Base-by-base conservation (phyloP, 2,329 filamentous ascomycete species). In the Penicillium sp. region DNA sequence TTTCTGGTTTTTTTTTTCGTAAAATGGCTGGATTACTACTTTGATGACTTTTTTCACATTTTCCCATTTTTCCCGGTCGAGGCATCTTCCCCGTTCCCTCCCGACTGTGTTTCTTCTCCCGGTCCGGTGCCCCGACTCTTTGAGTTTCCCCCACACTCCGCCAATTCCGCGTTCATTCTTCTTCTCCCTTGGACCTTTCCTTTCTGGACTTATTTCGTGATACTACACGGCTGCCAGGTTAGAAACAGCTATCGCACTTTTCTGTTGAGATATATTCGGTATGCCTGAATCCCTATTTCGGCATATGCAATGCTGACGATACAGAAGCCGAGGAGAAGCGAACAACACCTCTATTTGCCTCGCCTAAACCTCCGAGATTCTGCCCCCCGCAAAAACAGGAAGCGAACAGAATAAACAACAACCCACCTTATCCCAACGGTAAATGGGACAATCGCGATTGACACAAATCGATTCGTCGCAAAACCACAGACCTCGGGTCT, bases 101-200 rank as follows among this genome's bases (percentile, higher is more conserved):
- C 55, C 58, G 55, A 60, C 42, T 46, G 22, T 35, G 25, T 43
- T 40, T 36, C 41, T 54, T 46, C 48, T 64, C 42, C 63, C 63
- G 61, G 62, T 59, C 62, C 61, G 63, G 55, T 57, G 56, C 64
- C 61, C 64, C 64, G 60, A 63, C 34, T 59, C 57, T 56, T 58
- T 57, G 44, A 49, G 56, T 58, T 56, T 67, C 62, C 65, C 64
- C 65, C 66, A 67, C 65, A 68, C 65, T 66, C 63, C 61, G 62
- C 64, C 56, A 56, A 57, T 63, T 61, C 57, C 59, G 52, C 53
- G 41, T 41, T 35, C 38, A 52, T 57, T 50, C 45, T 56, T 50
- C 54, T 36, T 46, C 40, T 46, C 35, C 38, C 37, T 54, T 40
- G 40, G 19, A 7, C n/a, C 31, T 33, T 25, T 31, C 41, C 37